Evolutionary conservation across 257 asterid species (phyloP).

Genomic region (Ilex aquifolium): DNA sequence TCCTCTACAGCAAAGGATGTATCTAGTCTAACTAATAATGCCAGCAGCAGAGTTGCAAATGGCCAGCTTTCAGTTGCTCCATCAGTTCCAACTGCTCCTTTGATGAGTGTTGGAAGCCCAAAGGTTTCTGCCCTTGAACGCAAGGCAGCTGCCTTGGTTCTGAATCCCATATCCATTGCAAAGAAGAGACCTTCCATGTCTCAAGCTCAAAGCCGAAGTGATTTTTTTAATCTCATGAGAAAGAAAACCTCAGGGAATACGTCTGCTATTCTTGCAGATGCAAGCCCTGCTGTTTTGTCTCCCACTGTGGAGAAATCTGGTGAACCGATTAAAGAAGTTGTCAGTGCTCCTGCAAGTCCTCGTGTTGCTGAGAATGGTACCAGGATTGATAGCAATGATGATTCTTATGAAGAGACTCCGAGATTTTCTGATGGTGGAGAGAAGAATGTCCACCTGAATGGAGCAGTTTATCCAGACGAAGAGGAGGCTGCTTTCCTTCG

Average conservation of each 20-base stretch:
- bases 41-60: slow-evolving; percentile 27
- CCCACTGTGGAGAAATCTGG: slow-evolving; percentile 34
- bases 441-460: slow-evolving; percentile 20
- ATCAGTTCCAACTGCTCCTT: slow-evolving; percentile 25
- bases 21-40: slow-evolving; percentile 32
- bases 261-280: slow-evolving; percentile 27
- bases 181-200: slow-evolving; percentile 62
- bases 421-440: slow-evolving; percentile 27
- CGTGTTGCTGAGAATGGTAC: slow-evolving; percentile 23
- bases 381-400: slow-evolving; percentile 19
- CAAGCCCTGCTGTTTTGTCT: slow-evolving; percentile 35
- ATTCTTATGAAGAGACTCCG: slow-evolving; percentile 23
- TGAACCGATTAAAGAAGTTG: slow-evolving; percentile 34
- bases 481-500: slow-evolving; percentile 88
- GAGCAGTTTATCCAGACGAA: slow-evolving; percentile 58
- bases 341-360: slow-evolving; percentile 21
- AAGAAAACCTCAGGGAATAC: slow-evolving; percentile 44
- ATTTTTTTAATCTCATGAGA: slow-evolving; percentile 79
- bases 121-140: slow-evolving; percentile 42
- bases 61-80: slow-evolving; percentile 35
- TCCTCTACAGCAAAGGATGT: slow-evolving; percentile 43
- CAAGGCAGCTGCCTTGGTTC: slow-evolving; percentile 46
- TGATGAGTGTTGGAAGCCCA: slow-evolving; percentile 30
- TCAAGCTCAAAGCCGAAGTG: slow-evolving; percentile 76
- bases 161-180: slow-evolving; percentile 31